Evolutionary conservation across 768 basidiomycete genomes (phyloP), one percentile per base, ranked within the genome.

Genomic region (Brasilioporus rufonigricans): DNA sequence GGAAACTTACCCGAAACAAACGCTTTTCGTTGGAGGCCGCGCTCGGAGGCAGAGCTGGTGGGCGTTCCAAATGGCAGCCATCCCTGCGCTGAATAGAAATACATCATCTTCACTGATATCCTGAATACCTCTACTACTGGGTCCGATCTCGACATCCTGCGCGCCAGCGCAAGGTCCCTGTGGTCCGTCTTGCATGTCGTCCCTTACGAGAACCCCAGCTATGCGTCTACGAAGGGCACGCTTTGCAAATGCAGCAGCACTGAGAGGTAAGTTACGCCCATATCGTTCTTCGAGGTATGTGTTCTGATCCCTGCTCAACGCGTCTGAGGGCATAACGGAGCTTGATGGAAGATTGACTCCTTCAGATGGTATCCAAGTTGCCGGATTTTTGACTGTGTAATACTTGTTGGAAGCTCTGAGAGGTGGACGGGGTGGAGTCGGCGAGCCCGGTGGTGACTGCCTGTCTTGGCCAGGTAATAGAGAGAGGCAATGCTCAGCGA

Each of bases 11-110:
- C 96, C 96, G 62, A 96, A 98, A 65, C 93, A 96, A 29, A 95
- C 82, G 62, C 91, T 95, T 75, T 95, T 97, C 11, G 84, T 86
- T 11, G 69, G 61, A 38, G 83, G 80, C 29, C 77, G 74, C 24
- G 74, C 68, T 24, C 54, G 72, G 53, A 85, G 73, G 7, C 81
- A 80, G 10, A 93, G 74, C 59, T 89, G 81, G 65, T 97, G 93
- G 0, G 93, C 86, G 65, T 80, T 87, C 90, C 91, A 99, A 48
- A 99, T 96, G 2, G 96, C 94, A 32, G 86, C 74, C 96, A 99
- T 98, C 1, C 96, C 96, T 0, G 85, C 82, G 1, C 92, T 81
- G 63, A 80, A 94, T 24, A 99, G 76, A 69, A 82, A 98, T 0
- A 98, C 96, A 58, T 98, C 96, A 36, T 88, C 79, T 67, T 96